A percentile compares a stretch with the other conserved stretches of the same genome.
phyloP scores from a whole-genome alignment of 1,284 basidiomycete genomes.

The Apiotrichum mycotoxinovorans region DNA sequence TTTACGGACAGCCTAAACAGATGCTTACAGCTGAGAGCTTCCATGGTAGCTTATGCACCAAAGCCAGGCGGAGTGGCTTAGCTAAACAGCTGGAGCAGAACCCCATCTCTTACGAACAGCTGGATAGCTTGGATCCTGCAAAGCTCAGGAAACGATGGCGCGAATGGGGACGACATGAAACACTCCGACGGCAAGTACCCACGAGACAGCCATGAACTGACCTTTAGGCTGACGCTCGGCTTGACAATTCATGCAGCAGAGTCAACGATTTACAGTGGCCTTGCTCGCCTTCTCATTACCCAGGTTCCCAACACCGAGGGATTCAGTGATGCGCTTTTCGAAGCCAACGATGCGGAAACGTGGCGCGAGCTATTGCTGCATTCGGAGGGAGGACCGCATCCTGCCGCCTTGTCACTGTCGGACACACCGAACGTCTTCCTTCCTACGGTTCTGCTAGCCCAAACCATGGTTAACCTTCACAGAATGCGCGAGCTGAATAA shows the following conservation, averaged over 20 bases:
- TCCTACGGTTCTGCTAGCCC: conserved; percentile 5
- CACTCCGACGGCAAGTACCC: conserved; percentile 1
- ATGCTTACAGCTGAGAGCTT: conserved; percentile 16
- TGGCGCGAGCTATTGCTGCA: conserved; percentile 4
- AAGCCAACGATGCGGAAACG: conserved; percentile 10
- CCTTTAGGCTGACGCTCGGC: conserved; percentile 5
- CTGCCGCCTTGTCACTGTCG: neutral
- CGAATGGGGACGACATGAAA: conserved; percentile 14
- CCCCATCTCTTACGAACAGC: conserved; percentile 5
- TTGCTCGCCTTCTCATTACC: neutral
- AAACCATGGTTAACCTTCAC: conserved; percentile 10
- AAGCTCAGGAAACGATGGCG: conserved; percentile 6
- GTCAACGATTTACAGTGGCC: conserved; percentile 6
- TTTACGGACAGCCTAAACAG: conserved; percentile 10
- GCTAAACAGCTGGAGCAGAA: conserved; percentile 3
- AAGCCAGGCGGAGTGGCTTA: conserved; percentile 12
- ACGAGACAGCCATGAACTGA: neutral
- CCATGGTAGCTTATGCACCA: conserved; percentile 5
- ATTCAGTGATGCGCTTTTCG: conserved; percentile 15
- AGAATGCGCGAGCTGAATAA: neutral
- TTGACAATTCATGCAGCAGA: conserved; percentile 16
- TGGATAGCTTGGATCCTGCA: conserved; percentile 1
- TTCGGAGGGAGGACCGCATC: too few relatives aligned
- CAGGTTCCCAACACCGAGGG: neutral
- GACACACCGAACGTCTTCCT: conserved; percentile 2